These are phyloP conservation scores for Vicia sativa DNA, from an alignment of 306 rosid genomes.

Conservation along the genomic window DNA sequence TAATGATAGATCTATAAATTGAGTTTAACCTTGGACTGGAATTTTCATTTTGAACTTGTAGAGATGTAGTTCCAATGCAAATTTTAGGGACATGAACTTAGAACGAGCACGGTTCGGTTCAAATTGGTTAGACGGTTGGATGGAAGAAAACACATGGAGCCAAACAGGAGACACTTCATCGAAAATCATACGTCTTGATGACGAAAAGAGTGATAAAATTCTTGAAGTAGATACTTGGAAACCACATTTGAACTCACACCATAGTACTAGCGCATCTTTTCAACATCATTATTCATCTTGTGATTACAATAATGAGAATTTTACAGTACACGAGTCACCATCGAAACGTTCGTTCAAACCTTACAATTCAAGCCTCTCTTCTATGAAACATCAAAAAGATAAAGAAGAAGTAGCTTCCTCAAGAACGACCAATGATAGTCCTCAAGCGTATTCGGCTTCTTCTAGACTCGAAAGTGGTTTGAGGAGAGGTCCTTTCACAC, in stretches of 20 bases:
- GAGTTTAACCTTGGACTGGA: constrained; percentile 11
- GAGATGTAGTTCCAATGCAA: constrained; percentile 89
- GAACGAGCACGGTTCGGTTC: constrained; percentile 54
- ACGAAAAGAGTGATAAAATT: constrained; percentile 80
- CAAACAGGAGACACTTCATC: constrained; percentile 43
- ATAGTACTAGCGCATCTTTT: constrained; percentile 33
- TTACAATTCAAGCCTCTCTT: constrained; percentile 50
- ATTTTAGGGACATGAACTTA: constrained; percentile 49
- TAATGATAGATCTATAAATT: neutral
- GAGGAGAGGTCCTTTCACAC: constrained; percentile 66
- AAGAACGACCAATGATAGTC: constrained; percentile 64
- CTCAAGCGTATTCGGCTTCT: constrained; percentile 65
- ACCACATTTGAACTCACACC: constrained; percentile 64
- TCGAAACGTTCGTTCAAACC: constrained; percentile 52
- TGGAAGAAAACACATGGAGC: constrained; percentile 74
- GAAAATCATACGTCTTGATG: constrained; percentile 48
- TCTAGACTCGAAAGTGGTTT: constrained; percentile 64
- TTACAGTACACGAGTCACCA: constrained; percentile 54
- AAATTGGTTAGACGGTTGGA: constrained; percentile 81
- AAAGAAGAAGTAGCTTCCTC: constrained; percentile 56
- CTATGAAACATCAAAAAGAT: constrained; percentile 48
- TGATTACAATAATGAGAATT: constrained; percentile 42
- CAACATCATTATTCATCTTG: constrained; percentile 49
- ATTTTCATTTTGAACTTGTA: constrained; percentile 39
- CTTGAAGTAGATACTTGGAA: constrained; percentile 98